Evolutionary conservation across 2,329 filamentous ascomycete genomes (phyloP).

Genomic region (Trichoderma harzianum): DNA sequence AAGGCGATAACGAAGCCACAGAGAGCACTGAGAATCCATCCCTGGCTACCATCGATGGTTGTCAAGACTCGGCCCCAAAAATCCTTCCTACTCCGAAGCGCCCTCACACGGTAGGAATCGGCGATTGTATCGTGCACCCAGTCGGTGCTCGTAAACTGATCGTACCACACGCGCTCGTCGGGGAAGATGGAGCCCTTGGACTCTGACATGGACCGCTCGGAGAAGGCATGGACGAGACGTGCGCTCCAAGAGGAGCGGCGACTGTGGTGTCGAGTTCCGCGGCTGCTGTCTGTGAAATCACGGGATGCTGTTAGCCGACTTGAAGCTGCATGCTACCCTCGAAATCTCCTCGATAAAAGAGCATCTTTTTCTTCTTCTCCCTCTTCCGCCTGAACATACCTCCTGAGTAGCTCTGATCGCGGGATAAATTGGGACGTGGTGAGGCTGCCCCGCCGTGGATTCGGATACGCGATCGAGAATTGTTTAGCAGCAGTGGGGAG

Average conservation of each 20-base stretch:
- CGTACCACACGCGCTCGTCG: conserved; percentile 95
- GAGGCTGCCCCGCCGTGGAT: conserved; percentile 35
- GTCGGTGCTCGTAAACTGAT: conserved; percentile 95
- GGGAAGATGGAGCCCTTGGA: conserved; percentile 64
- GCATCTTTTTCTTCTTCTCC: neutral
- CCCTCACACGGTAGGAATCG: conserved; percentile 85
- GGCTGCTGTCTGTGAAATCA: conserved; percentile 34
- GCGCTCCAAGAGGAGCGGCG: conserved; percentile 58
- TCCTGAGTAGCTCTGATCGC: conserved; percentile 45
- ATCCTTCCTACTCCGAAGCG: conserved; percentile 76
- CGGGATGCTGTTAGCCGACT: neutral
- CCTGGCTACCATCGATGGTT: conserved; percentile 82
- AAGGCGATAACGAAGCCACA: conserved; percentile 83
- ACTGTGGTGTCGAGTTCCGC: conserved; percentile 48
- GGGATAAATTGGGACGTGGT: conserved; percentile 29
- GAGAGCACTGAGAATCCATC: conserved; percentile 88
- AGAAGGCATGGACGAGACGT: conserved; percentile 60
- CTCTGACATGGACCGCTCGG: conserved; percentile 56
- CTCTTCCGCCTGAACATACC: conserved; percentile 30
- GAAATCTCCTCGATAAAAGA: neutral
- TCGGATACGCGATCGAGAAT: conserved; percentile 42
- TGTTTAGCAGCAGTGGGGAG: conserved; percentile 40
- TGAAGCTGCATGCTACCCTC: neutral
- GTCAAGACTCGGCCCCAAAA: conserved; percentile 74
- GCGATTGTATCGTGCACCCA: conserved; percentile 98